Conservation (phyloP, 148 eudicot genomes). For the Camellia japonica region DNA sequence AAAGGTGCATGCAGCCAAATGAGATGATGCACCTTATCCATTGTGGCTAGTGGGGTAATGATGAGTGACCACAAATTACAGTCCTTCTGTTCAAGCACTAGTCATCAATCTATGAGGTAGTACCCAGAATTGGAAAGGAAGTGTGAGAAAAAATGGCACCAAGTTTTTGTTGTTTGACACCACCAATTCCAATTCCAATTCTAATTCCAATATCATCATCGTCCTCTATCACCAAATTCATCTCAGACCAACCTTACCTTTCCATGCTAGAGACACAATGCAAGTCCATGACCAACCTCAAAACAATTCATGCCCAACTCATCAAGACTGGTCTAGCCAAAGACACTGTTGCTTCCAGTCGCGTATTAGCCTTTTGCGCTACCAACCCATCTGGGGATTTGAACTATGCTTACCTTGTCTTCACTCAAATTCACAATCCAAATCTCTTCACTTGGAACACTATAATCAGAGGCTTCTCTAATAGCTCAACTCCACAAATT, state of each 20-base stretch:
- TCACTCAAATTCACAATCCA: slow-evolving; percentile 31
- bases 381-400: slow-evolving; percentile 36
- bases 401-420: slow-evolving; percentile 41
- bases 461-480: slow-evolving; percentile 52
- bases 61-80: too few relatives aligned
- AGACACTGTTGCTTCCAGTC: slow-evolving; percentile 42
- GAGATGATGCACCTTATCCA: too few relatives aligned
- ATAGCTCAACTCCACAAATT: slow-evolving; percentile 38
- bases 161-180: too few relatives aligned
- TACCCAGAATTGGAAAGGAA: too few relatives aligned
- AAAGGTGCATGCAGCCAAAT: too few relatives aligned
- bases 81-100: too few relatives aligned
- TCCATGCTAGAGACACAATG: slow-evolving; percentile 44
- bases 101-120: too few relatives aligned
- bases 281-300: slow-evolving; percentile 40
- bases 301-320: slow-evolving; percentile 49
- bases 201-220: too few relatives aligned
- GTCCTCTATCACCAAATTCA: slow-evolving; percentile 31
- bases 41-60: too few relatives aligned
- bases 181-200: too few relatives aligned
- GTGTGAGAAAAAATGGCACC: too few relatives aligned
- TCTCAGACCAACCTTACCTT: slow-evolving; percentile 34
- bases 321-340: slow-evolving; percentile 49
- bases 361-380: slow-evolving; percentile 39
- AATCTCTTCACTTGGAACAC: slow-evolving; percentile 60